phyloP scores from a whole-genome alignment of 2,329 filamentous ascomycete genomes.

The Malbranchea cinnamomea region DNA sequence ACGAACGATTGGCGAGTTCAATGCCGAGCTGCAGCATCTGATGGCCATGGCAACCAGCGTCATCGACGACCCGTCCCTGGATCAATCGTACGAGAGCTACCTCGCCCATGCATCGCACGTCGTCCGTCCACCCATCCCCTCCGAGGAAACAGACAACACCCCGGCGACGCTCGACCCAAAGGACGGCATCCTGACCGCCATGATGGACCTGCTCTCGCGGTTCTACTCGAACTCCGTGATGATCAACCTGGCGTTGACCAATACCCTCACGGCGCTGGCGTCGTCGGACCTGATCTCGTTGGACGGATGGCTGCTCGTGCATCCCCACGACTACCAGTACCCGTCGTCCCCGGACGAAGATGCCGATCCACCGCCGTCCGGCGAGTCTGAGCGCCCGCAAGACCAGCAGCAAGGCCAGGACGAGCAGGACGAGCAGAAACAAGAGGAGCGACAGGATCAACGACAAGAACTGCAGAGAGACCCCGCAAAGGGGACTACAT shows the following conservation, averaged over 20 bases:
- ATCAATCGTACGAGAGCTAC: slow-evolving; percentile 30
- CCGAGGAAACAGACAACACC: slow-evolving; percentile 38
- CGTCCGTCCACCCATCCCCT: slow-evolving; percentile 20
- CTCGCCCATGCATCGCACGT: slow-evolving; percentile 39
- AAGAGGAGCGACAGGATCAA: slow-evolving; percentile 9
- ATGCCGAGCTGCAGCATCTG: slow-evolving; percentile 25
- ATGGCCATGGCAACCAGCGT: slow-evolving; percentile 24
- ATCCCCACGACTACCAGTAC: slow-evolving; percentile 49
- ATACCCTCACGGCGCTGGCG: slow-evolving; percentile 65
- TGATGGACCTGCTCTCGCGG: slow-evolving; percentile 48
- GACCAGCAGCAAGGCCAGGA: background rate
- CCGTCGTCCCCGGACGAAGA: slow-evolving; percentile 9
- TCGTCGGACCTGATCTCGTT: slow-evolving; percentile 72
- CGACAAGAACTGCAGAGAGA: slow-evolving; percentile 16
- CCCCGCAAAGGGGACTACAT: slow-evolving; percentile 16
- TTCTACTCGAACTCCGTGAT: slow-evolving; percentile 89
- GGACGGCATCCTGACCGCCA: slow-evolving; percentile 38
- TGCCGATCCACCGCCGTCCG: slow-evolving; percentile 26
- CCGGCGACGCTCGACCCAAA: slow-evolving; percentile 52
- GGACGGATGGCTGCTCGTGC: slow-evolving; percentile 78
- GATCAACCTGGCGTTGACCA: slow-evolving; percentile 76
- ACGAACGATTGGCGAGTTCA: slow-evolving; percentile 25
- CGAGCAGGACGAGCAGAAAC: background rate
- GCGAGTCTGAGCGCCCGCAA: slow-evolving; percentile 20
- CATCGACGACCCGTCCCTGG: slow-evolving; percentile 22